Evolutionary conservation across 2,329 filamentous ascomycete genomes (phyloP), one percentile per base, ranked within the genome.

Genomic region (Scolecobasidium constrictum): DNA sequence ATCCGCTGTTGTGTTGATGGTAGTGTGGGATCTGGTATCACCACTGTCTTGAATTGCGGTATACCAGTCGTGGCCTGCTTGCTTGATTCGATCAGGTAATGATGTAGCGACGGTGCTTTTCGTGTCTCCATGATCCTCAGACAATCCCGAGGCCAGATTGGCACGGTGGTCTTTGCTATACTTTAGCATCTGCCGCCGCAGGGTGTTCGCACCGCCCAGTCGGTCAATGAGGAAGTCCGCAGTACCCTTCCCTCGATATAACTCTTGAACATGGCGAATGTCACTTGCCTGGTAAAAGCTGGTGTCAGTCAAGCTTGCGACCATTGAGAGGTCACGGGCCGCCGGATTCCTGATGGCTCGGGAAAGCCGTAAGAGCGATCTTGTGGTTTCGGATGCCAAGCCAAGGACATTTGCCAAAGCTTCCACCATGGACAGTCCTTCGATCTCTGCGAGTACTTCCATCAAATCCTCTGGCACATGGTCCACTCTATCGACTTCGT

Each of bases 331-430:
- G 19, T 53, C 53, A n/a, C 55, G 50, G 9, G 54, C 53, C 1
- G 53, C 55, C 7, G 60, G 58, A 38, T 58, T 54, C n/a, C 54
- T 48, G 33, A 62, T 52, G 2, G 53, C 43, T 47, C 57, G 56
- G 2, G 56, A 59, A 2, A 62, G 48, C 3, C 55, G 49, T 40
- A 61, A 54, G 3, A 64, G 47, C 22, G 53, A 56, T 2, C 48
- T 60, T 11, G 56, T 52, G 1, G 53, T 41, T 2, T 53, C 50
- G n/a, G 45, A 46, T 11, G 49, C 44, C 23, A 49, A 52, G 5
- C 16, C 47, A 6, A 51, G 38, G 1, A 55, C 15, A 23, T 58
- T 52, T 57, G 12, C 47, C 43, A 9, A 39, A 45, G 19, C 44
- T 38, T 9, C 39, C 5, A 11, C 1, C 2, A 4, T 9, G 11